These are phyloP conservation scores for Cercis canadensis DNA, from an alignment of 306 rosid species.

Conservation along the genomic window DNA sequence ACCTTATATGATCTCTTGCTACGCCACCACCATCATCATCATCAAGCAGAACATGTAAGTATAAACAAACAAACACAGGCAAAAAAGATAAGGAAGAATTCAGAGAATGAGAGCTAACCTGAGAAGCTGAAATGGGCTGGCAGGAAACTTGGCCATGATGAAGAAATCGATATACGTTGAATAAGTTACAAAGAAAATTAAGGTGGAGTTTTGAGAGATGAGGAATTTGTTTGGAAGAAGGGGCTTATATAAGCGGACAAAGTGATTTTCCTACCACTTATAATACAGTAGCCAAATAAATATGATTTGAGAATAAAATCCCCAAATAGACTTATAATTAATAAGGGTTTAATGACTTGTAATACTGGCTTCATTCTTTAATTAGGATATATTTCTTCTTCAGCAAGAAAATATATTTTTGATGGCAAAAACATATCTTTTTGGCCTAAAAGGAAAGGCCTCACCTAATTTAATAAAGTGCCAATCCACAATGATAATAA, in stretches of 20 bases:
- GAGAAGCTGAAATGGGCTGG: conserved; percentile 34
- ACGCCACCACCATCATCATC: neutral
- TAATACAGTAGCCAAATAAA: neutral
- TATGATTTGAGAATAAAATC: neutral
- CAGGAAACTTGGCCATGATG: conserved; percentile 42
- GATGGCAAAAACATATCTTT: no score
- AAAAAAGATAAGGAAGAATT: neutral
- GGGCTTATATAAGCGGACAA: conserved; percentile 27
- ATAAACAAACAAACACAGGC: neutral
- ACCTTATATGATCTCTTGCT: conserved; percentile 34
- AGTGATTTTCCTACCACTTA: no score
- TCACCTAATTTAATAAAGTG: no score
- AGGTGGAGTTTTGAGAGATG: neutral
- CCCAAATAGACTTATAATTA: no score
- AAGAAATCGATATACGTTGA: neutral
- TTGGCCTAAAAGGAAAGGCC: no score
- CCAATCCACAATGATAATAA: no score
- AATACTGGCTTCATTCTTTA: no score
- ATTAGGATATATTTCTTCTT: no score
- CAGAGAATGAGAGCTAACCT: conserved; percentile 22
- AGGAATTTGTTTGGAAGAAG: conserved; percentile 5
- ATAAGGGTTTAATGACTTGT: neutral
- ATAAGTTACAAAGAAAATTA: conserved; percentile 1
- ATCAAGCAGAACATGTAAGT: neutral
- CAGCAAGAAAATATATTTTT: no score